Evolutionary conservation across 306 rosid species (phyloP), one percentile per base, ranked within the genome.

Genomic region (Rubus idaeus): DNA sequence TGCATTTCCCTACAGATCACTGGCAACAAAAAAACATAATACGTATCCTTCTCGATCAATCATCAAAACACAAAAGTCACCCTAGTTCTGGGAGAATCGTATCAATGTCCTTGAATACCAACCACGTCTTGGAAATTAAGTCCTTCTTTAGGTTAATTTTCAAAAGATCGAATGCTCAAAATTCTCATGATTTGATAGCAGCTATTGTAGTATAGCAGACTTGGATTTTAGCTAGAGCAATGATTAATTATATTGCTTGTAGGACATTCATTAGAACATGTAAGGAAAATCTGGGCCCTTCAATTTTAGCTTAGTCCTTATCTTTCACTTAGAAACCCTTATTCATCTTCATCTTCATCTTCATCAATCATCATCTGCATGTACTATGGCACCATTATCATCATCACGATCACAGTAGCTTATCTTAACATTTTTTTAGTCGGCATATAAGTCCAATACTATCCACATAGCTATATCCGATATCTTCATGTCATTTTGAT

Each of bases 371-470:
- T 26, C 51, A 46, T 39, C 2, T 45, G 35, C 35, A 30, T 30
- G 40, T 40, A 11, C 16, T 18, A 71, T 70, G 40, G 44, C 71
- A 76, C 56, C 57, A 52, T 14, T 13, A 76, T 69, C 76, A 11
- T 46, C 46, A 71, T 80, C 71, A 44, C 52, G 16, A 71, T 50
- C 74, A 78, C 65, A 0, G 26, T 7, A 78, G 77, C 77, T 85
- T 86, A 81, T 88, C 87, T 52, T 73, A 42, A 62, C 26, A 41
- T 70, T 39, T 71, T 23, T 75, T 17, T 39, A 23, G 88, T 88
- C 87, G 84, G 89, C 85, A 83, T 66, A 75, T 80, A 75, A 17
- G 40, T 86, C 85, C 83, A 77, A 77, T 26, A 30, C 55, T 75
- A 73, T 79, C 78, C 51, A 35, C 75, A 71, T 57, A 39, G 51